Base-by-base conservation (phyloP, 1,139 yeast genomes). In the Wickerhamomyces sp. region DNA sequence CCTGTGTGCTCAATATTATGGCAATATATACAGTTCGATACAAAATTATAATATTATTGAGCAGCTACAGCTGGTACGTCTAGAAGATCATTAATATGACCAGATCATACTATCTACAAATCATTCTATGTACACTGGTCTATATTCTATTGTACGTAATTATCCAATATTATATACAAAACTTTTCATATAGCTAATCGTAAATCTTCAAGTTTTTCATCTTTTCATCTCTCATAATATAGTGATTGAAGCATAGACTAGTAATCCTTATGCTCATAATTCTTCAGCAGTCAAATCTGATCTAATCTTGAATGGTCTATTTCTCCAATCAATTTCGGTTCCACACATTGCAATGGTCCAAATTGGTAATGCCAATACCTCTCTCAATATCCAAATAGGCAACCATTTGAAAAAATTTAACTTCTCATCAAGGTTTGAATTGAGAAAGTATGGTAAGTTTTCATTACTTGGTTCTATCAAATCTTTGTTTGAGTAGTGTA, bases 291-390 rank as follows among this genome's bases (percentile, higher is more conserved):
- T 81, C 48, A 87, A 68, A 60, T 89, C 96, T 7, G 79, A 69
- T 47, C 80, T 77, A 52, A 89, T 89, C 50, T 69, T 70, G 61
- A 88, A 89, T 5, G 90, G 89, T 49, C 78, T 72, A 27, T 89
- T 87, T 50, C 97, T 71, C 97, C 97, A 89, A 50, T 81, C 84
- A 36, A 89, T 84, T 44, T 74, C 76, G 34, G 84, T 83, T 0
- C 96, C 96, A 37, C 72, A 57, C 84, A 89, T 84, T 1, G 96
- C 95, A 36, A 69, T 71, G 4, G 84, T 52, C 97, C 97, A 89
- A 27, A 89, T 79, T 0, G 96, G 96, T 33, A 89, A 68, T 1
- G 96, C 96, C 48, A 88, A 66, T 0, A 73, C 23, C 59, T 89
- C 97, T 44, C 97, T 69, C 40, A 79, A 60, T 0, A 74, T 34